Base-by-base conservation (phyloP, 2,329 filamentous ascomycete species). In the Sporothrix pallida region DNA sequence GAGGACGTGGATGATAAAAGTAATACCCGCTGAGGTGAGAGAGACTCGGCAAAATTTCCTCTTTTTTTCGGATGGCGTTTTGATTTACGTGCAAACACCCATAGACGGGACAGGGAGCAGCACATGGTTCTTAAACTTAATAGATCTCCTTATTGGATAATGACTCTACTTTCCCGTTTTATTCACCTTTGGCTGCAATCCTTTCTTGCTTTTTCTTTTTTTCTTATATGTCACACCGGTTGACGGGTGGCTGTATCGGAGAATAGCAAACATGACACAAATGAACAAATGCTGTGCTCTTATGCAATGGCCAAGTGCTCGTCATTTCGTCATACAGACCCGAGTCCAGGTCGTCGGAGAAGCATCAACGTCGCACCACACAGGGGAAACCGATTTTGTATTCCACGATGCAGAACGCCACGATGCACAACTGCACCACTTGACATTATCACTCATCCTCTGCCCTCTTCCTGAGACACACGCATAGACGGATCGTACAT, bases 21-120 rank as follows among this genome's bases (percentile, higher is more conserved):
- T 31, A 46, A 68, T 68, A 68, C 46, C 65, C 65, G 8, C 46
- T 68, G 65, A 48, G 48, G 65, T 13, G 26, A 20, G 44, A 65
- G 26, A 65, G 63, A 69, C 48, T 12, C 48, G 15, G 67, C 67
- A 69, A 37, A 37, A 37, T 37, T 37, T 37, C 31, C 31, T 37
- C 31, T 37, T 37, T 37, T 31, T 37, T 54, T 54, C 37, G 48
- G 26, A 54, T 42, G 67, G 67, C 67, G 48, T 42, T 69, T 69
- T 52, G 23, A 10, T n/a, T 37, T 20, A 42, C 48, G 15, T 13
- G 4, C 13, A 17, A 31, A 2, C 26, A 3, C 42, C 15, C 63
- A 67, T 37, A 50, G 23, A 69, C n/a, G 20, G 20, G 48, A 8
- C 48, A 5, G 26, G 67, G 42, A 37, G 31, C 9, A 37, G 26